These are phyloP conservation scores for Pestalotiopsis sp. DNA, from an alignment of 2,329 filamentous ascomycete genomes.

Conservation along the genomic window DNA sequence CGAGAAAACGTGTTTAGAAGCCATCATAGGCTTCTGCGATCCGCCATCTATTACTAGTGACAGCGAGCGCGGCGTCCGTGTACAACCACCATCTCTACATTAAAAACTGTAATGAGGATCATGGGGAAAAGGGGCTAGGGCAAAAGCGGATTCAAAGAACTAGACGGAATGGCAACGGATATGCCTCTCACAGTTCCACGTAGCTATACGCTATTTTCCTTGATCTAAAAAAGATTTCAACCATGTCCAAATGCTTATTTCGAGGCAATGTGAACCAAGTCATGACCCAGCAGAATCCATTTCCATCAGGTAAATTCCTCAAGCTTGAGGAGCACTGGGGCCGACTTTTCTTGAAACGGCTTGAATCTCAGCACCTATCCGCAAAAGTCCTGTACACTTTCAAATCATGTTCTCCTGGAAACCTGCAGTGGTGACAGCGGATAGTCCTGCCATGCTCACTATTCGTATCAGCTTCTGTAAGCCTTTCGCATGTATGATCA, in stretches of 20 bases:
- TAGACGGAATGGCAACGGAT: neutral
- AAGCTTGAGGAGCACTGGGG: too few species aligned
- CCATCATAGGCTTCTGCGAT: neutral
- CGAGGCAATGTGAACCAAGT: neutral
- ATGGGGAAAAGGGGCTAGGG: conserved; percentile 1
- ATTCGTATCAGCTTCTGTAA: too few species aligned
- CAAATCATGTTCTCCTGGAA: too few species aligned
- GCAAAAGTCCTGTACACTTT: too few species aligned
- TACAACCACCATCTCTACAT: neutral
- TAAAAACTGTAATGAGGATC: conserved; percentile 12
- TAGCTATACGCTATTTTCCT: conserved; percentile 9
- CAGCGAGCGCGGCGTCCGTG: neutral
- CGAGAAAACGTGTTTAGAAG: neutral
- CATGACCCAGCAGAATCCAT: neutral
- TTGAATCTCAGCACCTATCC: too few species aligned
- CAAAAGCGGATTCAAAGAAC: neutral
- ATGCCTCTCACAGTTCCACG: neutral
- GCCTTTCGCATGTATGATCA: too few species aligned
- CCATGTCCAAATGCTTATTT: neutral
- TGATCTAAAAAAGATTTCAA: conserved; percentile 1
- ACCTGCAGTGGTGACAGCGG: too few species aligned
- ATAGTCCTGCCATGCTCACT: too few species aligned
- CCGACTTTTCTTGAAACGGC: too few species aligned
- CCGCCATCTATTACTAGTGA: neutral
- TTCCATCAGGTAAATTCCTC: neutral